phyloP scores from a whole-genome alignment of 441 rosid species.

The Metrosideros polymorpha region DNA sequence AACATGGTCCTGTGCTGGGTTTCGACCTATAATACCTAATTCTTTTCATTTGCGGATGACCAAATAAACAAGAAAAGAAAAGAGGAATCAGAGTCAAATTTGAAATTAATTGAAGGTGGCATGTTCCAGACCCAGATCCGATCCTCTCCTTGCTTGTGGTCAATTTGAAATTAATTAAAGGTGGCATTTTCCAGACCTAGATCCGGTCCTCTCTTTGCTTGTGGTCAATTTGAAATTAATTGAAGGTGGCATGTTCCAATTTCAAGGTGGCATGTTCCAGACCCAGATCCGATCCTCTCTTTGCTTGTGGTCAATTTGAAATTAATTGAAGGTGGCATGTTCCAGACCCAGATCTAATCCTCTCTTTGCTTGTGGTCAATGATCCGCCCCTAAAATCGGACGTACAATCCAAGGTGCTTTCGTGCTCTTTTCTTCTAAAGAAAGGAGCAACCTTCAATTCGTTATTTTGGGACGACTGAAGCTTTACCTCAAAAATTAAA shows the following conservation, averaged over 20 bases:
- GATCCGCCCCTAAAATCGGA: neutral
- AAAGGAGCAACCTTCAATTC: neutral
- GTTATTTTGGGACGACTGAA: neutral
- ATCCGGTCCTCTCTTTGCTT: neutral
- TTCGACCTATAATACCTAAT: neutral
- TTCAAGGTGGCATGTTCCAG: too few relatives aligned
- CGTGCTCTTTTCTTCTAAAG: neutral
- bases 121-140: neutral
- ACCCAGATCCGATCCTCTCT: too few relatives aligned
- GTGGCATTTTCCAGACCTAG: neutral
- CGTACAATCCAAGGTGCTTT: neutral
- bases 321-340: neutral
- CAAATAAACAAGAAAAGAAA: neutral
- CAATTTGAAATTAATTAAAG: too few relatives aligned
- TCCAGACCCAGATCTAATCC: neutral
- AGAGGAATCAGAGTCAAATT: neutral
- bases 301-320: too few relatives aligned
- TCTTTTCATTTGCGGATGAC: neutral
- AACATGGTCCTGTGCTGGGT: neutral
- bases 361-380: neutral
- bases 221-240: too few relatives aligned
- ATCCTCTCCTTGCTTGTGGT: neutral
- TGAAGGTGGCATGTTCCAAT: too few relatives aligned
- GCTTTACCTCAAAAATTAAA: neutral
- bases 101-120: neutral